Conservation (phyloP, 495 filamentous ascomycete genomes). For the Hyaloscypha hepaticicola region DNA sequence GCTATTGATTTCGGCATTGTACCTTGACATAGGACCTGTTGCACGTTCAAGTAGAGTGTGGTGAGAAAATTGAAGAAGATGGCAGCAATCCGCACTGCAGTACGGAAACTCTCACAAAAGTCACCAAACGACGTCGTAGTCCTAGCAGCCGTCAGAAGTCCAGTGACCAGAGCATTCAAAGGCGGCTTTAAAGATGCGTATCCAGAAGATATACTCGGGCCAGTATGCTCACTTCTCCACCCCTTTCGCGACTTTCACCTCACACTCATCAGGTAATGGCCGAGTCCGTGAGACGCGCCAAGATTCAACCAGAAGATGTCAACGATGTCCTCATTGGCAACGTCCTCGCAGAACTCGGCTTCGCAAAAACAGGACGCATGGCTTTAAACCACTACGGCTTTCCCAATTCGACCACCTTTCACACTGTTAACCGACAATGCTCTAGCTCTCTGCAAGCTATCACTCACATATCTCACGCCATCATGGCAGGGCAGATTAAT, state of each 20-base stretch:
- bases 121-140: conserved; percentile 79
- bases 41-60: neutral
- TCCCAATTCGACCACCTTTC: conserved; percentile 60
- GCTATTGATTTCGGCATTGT: neutral
- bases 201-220: conserved; percentile 80
- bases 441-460: conserved; percentile 65
- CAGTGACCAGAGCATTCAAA: conserved; percentile 75
- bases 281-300: conserved; percentile 61
- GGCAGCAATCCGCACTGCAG: conserved; percentile 51
- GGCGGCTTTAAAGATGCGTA: conserved; percentile 82
- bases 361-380: conserved; percentile 72
- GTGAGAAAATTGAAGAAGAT: neutral
- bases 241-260: neutral
- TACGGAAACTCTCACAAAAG: conserved; percentile 68
- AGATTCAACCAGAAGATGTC: conserved; percentile 60
- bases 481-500: conserved; percentile 60
- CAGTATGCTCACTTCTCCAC: conserved; percentile 45
- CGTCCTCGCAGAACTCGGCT: conserved; percentile 70
- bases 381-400: conserved; percentile 66
- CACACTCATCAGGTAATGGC: conserved; percentile 41
- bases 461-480: conserved; percentile 59
- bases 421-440: conserved; percentile 70
- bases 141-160: conserved; percentile 80
- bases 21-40: too few species aligned
- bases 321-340: conserved; percentile 67